Conservation (phyloP, 2,329 filamentous ascomycete genomes). For the Cladosporium austrohemisphaericum region DNA sequence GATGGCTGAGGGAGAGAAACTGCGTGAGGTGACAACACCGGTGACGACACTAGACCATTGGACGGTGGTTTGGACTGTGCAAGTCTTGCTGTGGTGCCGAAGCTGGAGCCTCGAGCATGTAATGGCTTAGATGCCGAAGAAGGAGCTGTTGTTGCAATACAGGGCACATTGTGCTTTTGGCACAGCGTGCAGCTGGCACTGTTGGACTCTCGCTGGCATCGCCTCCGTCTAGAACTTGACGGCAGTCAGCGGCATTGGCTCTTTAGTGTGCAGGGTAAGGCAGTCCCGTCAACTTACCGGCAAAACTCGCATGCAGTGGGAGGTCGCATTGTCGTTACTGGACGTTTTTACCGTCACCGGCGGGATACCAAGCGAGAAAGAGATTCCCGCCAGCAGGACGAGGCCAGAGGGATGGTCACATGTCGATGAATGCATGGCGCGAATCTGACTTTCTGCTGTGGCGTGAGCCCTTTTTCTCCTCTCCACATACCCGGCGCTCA, state of each 20-base stretch:
- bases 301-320: constrained; percentile 14
- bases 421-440: too few species aligned
- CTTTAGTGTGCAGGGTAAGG: neutral
- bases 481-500: too few species aligned
- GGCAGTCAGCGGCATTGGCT: neutral
- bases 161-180: constrained; percentile 12
- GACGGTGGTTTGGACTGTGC: neutral
- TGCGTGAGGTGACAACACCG: constrained; percentile 5
- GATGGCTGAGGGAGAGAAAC: constrained; percentile 6
- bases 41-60: neutral
- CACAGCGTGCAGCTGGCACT: constrained; percentile 11
- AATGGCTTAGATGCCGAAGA: neutral
- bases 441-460: too few species aligned
- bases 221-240: constrained; percentile 8
- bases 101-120: constrained; percentile 4
- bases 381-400: constrained; percentile 1
- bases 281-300: neutral
- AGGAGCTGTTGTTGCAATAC: neutral
- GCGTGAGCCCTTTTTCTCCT: too few species aligned
- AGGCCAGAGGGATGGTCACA: too few species aligned
- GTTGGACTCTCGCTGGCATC: constrained; percentile 10
- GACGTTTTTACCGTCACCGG: neutral
- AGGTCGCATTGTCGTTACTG: constrained; percentile 12
- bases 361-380: neutral
- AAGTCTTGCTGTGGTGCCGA: constrained; percentile 1